These are phyloP conservation scores for Sporothrix mexicana DNA, from an alignment of 2,329 filamentous ascomycete species.

Conservation along the genomic window DNA sequence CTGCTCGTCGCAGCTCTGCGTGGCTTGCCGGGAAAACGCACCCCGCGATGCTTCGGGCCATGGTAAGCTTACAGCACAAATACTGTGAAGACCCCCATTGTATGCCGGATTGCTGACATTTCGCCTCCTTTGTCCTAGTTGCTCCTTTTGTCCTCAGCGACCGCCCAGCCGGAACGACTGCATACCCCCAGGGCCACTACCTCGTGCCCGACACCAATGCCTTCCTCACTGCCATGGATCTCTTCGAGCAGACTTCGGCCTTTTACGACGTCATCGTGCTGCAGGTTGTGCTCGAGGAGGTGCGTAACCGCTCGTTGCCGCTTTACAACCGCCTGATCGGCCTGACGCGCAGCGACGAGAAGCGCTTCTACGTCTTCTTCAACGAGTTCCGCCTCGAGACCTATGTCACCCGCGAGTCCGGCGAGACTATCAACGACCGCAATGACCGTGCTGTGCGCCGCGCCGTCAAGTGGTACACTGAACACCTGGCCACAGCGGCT, in stretches of 20 bases:
- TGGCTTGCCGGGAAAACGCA: conserved; percentile 72
- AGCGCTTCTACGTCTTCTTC: conserved; percentile 98
- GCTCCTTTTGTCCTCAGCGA: conserved; percentile 87
- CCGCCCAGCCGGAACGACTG: conserved; percentile 80
- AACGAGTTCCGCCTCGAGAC: conserved; percentile 97
- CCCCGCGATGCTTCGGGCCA: conserved; percentile 80
- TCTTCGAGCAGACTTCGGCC: conserved; percentile 88
- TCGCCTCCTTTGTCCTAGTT: conserved; percentile 57
- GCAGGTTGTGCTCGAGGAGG: conserved; percentile 94
- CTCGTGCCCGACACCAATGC: conserved; percentile 96
- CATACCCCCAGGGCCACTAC: conserved; percentile 88
- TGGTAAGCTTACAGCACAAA: conserved; percentile 58
- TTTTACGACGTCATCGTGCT: conserved; percentile 98
- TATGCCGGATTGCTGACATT: conserved; percentile 27
- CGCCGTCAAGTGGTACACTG: conserved; percentile 87
- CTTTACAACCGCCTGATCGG: conserved; percentile 92
- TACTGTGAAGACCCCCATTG: neutral
- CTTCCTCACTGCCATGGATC: conserved; percentile 92
- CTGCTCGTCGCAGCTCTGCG: conserved; percentile 90
- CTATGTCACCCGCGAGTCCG: conserved; percentile 73
- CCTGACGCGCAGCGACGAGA: conserved; percentile 92
- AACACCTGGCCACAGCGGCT: conserved; percentile 72
- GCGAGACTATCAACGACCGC: conserved; percentile 92
- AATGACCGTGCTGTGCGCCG: conserved; percentile 90
- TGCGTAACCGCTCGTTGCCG: conserved; percentile 90